phyloP scores from a whole-genome alignment of 1,284 basidiomycete species.

The Marasmius tenuissimus region DNA sequence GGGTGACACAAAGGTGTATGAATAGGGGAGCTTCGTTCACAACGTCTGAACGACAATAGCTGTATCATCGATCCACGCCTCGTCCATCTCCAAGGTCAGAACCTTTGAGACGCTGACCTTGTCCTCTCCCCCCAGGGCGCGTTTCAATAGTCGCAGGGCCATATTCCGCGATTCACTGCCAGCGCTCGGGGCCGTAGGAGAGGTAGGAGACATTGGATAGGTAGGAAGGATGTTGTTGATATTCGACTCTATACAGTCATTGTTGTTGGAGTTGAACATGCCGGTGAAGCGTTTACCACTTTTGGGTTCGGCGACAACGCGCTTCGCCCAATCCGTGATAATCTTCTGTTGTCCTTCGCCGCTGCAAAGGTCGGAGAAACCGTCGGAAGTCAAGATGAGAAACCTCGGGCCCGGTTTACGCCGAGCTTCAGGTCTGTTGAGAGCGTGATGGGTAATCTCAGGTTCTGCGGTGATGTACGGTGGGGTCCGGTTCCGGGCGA shows the following conservation, averaged over 20 bases:
- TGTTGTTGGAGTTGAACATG: background rate
- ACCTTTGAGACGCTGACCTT: constrained; percentile 53
- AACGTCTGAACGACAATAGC: constrained; percentile 63
- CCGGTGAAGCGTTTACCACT: background rate
- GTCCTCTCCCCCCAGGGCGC: constrained; percentile 59
- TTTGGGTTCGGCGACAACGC: constrained; percentile 24
- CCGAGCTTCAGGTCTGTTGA: constrained; percentile 13
- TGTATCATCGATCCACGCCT: constrained; percentile 71
- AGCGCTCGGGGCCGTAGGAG: constrained; percentile 1
- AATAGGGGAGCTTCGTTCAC: constrained; percentile 23
- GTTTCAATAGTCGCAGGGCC: constrained; percentile 57
- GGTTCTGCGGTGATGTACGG: constrained; percentile 68
- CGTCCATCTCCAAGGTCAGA: constrained; percentile 65
- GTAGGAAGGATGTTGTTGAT: constrained; percentile 15
- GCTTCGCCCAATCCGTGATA: constrained; percentile 48
- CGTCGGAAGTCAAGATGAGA: constrained; percentile 66
- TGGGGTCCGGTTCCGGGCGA: constrained; percentile 60
- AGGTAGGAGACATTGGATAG: constrained; percentile 9
- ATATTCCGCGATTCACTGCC: constrained; percentile 39
- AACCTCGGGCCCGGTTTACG: constrained; percentile 36
- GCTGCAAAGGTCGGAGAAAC: constrained; percentile 62
- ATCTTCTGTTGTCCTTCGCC: constrained; percentile 41
- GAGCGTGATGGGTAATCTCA: constrained; percentile 55
- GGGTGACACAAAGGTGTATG: background rate
- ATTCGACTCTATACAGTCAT: background rate